phyloP scores from a whole-genome alignment of 192 early-diverging fungal species.

The Entrophospora sp. region DNA sequence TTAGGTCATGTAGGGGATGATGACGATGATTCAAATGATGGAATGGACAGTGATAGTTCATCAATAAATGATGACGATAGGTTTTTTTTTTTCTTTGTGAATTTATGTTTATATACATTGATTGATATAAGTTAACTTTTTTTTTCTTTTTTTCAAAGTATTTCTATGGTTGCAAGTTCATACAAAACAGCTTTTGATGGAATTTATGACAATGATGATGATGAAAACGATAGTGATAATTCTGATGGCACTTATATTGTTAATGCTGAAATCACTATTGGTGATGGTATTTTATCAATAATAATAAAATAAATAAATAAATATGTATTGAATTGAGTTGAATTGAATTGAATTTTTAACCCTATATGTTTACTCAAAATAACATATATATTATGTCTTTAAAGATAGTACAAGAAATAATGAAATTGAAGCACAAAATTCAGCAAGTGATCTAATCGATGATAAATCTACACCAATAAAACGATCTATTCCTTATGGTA shows the following conservation, averaged over 20 bases:
- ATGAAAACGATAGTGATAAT: background rate
- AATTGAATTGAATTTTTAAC: no score
- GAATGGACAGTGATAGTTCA: constrained; percentile 14
- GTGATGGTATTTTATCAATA: background rate
- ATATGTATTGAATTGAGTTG: no score
- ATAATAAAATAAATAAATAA: no score
- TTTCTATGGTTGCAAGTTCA: background rate
- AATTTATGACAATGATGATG: background rate
- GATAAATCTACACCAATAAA: constrained; percentile 18
- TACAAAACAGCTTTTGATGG: constrained; percentile 5
- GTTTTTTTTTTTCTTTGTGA: constrained; percentile 11
- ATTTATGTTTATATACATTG: no score
- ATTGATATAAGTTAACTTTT: no score
- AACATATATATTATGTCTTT: no score
- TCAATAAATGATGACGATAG: constrained; percentile 22
- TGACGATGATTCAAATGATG: constrained; percentile 22
- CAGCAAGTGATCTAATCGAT: background rate
- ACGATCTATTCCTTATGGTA: constrained; percentile 50
- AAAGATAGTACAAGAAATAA: no score
- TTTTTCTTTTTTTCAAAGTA: background rate
- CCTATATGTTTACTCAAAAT: no score
- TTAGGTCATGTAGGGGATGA: constrained; percentile 11
- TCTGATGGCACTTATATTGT: background rate
- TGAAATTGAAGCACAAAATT: background rate
- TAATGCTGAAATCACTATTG: background rate